Evolutionary conservation across 768 basidiomycete genomes (phyloP).

Genomic region (Tubosaeta brunneosetosa): DNA sequence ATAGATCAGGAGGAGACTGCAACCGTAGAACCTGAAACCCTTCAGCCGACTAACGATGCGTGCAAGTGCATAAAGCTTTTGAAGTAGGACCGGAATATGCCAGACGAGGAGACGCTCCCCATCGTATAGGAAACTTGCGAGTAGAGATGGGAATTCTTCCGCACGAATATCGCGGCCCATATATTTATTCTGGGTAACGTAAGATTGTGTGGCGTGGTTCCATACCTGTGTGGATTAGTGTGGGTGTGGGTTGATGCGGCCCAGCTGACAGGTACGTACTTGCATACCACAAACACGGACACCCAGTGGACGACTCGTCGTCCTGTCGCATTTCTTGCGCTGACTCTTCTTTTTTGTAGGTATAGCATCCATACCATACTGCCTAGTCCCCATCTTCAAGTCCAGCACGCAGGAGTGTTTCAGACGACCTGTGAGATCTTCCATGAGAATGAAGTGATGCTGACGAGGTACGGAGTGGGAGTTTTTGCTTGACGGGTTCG

Average conservation of each 20-base stretch:
- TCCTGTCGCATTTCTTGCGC: slow-evolving; percentile 95
- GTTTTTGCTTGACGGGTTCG: slow-evolving; percentile 33
- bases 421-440: slow-evolving; percentile 90
- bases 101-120: slow-evolving; percentile 80
- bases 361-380: slow-evolving; percentile 95
- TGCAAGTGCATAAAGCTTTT: slow-evolving; percentile 91
- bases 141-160: slow-evolving; percentile 76
- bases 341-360: slow-evolving; percentile 95
- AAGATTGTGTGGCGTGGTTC: slow-evolving; percentile 80
- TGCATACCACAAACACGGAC: slow-evolving; percentile 98
- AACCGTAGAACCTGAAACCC: slow-evolving; percentile 98
- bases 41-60: slow-evolving; percentile 83
- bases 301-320: slow-evolving; percentile 87
- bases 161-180: slow-evolving; percentile 86
- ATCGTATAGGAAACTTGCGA: slow-evolving; percentile 80
- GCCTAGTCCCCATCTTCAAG: slow-evolving; percentile 99
- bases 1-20: slow-evolving; percentile 93
- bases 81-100: slow-evolving; percentile 87
- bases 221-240: slow-evolving; percentile 62
- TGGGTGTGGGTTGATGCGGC: background rate
- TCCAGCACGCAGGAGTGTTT: slow-evolving; percentile 95
- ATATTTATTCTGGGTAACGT: slow-evolving; percentile 94
- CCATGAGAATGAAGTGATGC: slow-evolving; percentile 98
- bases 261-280: slow-evolving; percentile 46
- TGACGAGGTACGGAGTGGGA: slow-evolving; percentile 68